Conservation (phyloP, 2,329 filamentous ascomycete species). For the Calonectria pseudoreteaudii region DNA sequence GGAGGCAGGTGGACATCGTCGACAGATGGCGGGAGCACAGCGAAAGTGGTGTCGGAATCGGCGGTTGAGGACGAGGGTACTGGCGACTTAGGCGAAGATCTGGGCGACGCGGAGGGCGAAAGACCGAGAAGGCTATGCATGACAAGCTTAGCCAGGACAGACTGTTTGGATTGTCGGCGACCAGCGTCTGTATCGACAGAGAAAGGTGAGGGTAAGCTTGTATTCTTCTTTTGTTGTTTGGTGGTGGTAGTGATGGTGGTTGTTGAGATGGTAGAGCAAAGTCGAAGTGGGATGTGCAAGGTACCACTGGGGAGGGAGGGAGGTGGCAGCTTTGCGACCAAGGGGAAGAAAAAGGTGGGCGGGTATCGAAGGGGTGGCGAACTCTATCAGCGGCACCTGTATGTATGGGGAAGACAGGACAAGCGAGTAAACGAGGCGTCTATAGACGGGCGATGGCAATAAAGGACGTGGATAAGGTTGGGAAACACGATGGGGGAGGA, state of each 20-base stretch:
- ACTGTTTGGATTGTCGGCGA: constrained; percentile 54
- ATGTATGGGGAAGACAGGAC: not conserved
- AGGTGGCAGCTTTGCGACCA: constrained; percentile 20
- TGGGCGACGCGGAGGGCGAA: constrained; percentile 43
- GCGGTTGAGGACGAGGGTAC: constrained; percentile 45
- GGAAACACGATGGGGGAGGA: constrained; percentile 12
- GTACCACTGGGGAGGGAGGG: constrained; percentile 15
- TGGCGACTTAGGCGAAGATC: constrained; percentile 44
- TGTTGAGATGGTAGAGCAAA: constrained; percentile 18
- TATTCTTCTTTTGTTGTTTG: constrained; percentile 19
- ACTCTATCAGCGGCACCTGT: not conserved
- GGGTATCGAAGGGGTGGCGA: constrained; percentile 32
- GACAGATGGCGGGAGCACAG: constrained; percentile 50
- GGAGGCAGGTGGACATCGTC: constrained; percentile 47
- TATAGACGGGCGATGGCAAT: constrained; percentile 16
- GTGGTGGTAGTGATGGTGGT: not conserved
- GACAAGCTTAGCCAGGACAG: constrained; percentile 57
- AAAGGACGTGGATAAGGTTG: constrained; percentile 20
- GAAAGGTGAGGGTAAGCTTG: constrained; percentile 28
- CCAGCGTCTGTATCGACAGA: constrained; percentile 42
- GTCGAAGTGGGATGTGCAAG: constrained; percentile 3
- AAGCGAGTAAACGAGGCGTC: constrained; percentile 35
- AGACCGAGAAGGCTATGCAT: constrained; percentile 57
- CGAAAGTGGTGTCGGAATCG: constrained; percentile 48
- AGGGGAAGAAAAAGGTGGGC: constrained; percentile 22